Evolutionary conservation across 2,329 filamentous ascomycete genomes (phyloP).

Genomic region (Colletotrichum truncatum): DNA sequence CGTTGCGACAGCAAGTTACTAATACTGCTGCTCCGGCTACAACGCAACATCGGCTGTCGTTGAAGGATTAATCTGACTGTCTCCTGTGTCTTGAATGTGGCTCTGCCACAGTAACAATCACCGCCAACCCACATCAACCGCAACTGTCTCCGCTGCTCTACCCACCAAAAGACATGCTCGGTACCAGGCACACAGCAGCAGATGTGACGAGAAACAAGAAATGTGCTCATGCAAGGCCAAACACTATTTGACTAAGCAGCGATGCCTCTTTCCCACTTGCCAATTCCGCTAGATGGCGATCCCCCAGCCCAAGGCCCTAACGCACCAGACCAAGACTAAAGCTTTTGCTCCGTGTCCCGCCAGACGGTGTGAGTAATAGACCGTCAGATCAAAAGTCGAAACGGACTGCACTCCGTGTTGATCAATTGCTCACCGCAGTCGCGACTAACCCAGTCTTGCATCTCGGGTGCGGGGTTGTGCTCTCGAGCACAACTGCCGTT

Average conservation of each 20-base stretch:
- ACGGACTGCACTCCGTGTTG: neutral
- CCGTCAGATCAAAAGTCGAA: neutral
- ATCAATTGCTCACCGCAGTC: neutral
- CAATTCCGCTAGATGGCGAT: constrained; percentile 14
- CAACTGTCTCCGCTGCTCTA: neutral
- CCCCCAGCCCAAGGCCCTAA: constrained; percentile 16
- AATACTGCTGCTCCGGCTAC: neutral
- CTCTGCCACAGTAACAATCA: constrained; percentile 10
- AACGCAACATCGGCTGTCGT: neutral
- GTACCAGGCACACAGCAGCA: neutral
- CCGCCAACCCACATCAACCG: constrained; percentile 5
- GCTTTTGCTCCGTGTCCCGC: neutral
- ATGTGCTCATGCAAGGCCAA: constrained; percentile 2
- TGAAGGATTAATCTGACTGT: neutral
- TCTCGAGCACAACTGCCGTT: constrained; percentile 17
- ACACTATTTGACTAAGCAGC: neutral
- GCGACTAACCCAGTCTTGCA: neutral
- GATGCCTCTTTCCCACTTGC: neutral
- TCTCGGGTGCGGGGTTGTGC: constrained; percentile 9
- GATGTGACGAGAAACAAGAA: neutral
- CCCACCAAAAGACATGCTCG: neutral
- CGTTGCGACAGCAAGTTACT: too few relatives aligned
- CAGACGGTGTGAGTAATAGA: neutral
- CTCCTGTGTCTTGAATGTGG: neutral
- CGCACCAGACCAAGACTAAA: neutral